phyloP scores from a whole-genome alignment of 345 rosid species.

The Jatropha curcas region DNA sequence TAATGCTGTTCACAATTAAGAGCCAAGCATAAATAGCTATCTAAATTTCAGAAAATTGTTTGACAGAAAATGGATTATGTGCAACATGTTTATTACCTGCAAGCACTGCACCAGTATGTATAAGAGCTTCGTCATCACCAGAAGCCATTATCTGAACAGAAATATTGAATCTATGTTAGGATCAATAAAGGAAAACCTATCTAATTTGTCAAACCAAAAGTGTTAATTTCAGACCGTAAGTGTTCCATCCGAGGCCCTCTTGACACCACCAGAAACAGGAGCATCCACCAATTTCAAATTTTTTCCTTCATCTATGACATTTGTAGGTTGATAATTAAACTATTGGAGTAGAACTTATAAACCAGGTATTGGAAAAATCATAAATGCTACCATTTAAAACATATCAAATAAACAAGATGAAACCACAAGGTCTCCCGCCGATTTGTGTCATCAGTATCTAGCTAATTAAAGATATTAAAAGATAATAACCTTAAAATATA shows the following conservation, averaged over 20 bases:
- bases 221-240: slow-evolving; percentile 58
- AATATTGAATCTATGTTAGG: slow-evolving; percentile 19
- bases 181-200: slow-evolving; percentile 14
- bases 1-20: slow-evolving; percentile 55
- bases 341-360: background rate
- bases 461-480: background rate
- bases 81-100: slow-evolving; percentile 48
- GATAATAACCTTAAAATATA: background rate
- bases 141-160: slow-evolving; percentile 87
- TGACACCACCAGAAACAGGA: slow-evolving; percentile 98
- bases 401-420: background rate
- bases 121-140: slow-evolving; percentile 78
- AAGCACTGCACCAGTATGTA: slow-evolving; percentile 62
- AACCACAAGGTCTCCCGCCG: background rate
- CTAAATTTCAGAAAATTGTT: slow-evolving; percentile 17
- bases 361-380: background rate
- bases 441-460: background rate
- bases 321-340: slow-evolving; percentile 10
- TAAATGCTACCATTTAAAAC: background rate
- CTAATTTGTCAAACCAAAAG: slow-evolving; percentile 9
- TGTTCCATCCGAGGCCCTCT: slow-evolving; percentile 82
- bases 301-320: slow-evolving; percentile 62
- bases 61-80: slow-evolving; percentile 14
- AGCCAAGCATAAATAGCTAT: slow-evolving; percentile 25
- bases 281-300: slow-evolving; percentile 91